Percentiles rank a stretch among this genome's conserved stretches.
These are phyloP conservation scores for Colletotrichum gloeosporioides DNA, from an alignment of 2,329 filamentous ascomycete genomes.

Conservation along the genomic window DNA sequence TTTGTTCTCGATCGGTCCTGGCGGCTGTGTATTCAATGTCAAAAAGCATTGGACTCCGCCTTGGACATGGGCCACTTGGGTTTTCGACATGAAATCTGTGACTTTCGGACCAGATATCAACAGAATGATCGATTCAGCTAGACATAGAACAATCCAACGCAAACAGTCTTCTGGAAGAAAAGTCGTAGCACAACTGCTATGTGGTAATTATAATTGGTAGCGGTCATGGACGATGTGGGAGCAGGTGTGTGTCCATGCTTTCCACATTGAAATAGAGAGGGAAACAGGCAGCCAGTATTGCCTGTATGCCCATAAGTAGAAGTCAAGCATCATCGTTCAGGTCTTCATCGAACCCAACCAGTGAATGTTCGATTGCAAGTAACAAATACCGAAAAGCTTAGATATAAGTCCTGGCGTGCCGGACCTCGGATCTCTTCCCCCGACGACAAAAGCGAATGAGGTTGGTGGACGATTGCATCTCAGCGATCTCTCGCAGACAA, in stretches of 20 bases:
- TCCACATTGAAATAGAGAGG: no score
- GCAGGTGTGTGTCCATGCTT: no score
- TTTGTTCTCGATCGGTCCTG: background rate
- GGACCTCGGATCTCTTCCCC: background rate
- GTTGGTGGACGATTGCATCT: no score
- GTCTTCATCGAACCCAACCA: background rate
- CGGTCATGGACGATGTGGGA: background rate
- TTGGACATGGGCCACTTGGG: background rate
- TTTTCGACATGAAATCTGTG: background rate
- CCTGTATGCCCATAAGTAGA: accelerated
- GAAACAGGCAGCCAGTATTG: no score
- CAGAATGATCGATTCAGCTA: background rate
- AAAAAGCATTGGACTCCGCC: background rate
- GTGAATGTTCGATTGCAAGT: accelerated
- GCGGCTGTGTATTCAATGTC: background rate
- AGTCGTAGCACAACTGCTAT: background rate
- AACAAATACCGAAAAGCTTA: background rate
- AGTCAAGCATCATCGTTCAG: background rate
- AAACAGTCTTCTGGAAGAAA: background rate
- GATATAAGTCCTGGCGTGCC: background rate
- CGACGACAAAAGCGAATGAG: no score
- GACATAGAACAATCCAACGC: background rate
- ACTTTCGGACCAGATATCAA: accelerated
- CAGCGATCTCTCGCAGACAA: background rate
- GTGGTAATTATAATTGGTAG: no score